phyloP scores from a whole-genome alignment of 2,329 filamentous ascomycete genomes.

The Alternaria longipes region DNA sequence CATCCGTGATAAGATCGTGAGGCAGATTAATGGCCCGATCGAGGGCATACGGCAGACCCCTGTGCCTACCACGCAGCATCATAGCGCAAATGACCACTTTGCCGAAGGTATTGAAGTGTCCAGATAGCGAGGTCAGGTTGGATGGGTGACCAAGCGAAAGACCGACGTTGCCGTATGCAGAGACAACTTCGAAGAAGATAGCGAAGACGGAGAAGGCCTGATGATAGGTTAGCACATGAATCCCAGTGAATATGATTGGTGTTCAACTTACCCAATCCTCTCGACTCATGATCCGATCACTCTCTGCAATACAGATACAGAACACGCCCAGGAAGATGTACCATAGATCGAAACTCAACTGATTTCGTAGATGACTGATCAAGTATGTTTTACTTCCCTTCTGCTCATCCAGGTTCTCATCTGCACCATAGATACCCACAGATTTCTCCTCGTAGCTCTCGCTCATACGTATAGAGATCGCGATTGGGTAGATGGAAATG shows the following conservation, averaged over 20 bases:
- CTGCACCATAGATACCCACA: slow-evolving; percentile 74
- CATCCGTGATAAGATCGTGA: slow-evolving; percentile 55
- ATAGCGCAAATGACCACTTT: slow-evolving; percentile 73
- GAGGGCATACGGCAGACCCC: slow-evolving; percentile 71
- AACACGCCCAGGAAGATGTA: slow-evolving; percentile 95
- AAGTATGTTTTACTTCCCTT: slow-evolving; percentile 76
- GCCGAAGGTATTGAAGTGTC: slow-evolving; percentile 77
- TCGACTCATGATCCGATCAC: slow-evolving; percentile 69
- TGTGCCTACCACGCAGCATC: slow-evolving; percentile 71
- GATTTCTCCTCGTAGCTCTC: slow-evolving; percentile 96
- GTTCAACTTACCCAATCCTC: slow-evolving; percentile 55
- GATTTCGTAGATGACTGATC: slow-evolving; percentile 86
- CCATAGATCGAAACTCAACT: slow-evolving; percentile 97
- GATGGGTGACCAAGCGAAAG: slow-evolving; percentile 82
- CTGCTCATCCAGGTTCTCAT: slow-evolving; percentile 55
- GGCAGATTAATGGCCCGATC: slow-evolving; percentile 76
- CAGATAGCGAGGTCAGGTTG: slow-evolving; percentile 81
- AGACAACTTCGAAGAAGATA: slow-evolving; percentile 54
- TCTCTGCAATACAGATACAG: slow-evolving; percentile 89
- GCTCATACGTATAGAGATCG: slow-evolving; percentile 90
- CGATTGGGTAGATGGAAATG: slow-evolving; percentile 95
- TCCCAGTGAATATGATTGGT: no score
- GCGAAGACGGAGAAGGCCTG: slow-evolving; percentile 58
- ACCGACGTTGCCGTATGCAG: slow-evolving; percentile 79
- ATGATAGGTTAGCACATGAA: background rate